Base-by-base conservation (phyloP, 2,329 filamentous ascomycete genomes). In the Fusarium sp. region DNA sequence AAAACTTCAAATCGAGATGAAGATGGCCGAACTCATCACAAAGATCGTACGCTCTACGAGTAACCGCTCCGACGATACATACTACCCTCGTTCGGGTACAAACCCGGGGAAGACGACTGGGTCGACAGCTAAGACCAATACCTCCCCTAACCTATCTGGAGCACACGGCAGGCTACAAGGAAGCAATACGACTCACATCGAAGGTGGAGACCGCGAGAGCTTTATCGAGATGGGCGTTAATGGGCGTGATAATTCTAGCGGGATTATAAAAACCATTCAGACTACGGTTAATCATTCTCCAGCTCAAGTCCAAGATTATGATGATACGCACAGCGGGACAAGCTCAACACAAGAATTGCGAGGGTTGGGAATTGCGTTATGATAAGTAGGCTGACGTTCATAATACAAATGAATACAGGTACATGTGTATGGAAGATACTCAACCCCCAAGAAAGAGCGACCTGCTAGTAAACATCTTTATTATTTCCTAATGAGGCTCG, bases 1-100 rank as follows among this genome's bases (percentile, higher is more conserved):
- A 13, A 85, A 85, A 50, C 76, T 85, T 9, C 81, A 84, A 46
- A 85, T 85, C 57, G 84, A 85, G 58, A 83, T 85, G 80, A 79
- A 78, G 17, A 85, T 85, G 82, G 82, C 84, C 49, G 81, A 82
- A 26, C 79, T 85, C 7, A 85, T 85, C 62, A 80, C 72, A 5
- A 82, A 80, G 33, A 72, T 78, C 4, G 68, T 77, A 1, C 61
- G 58, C 1, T 65, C 61, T 0, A 43, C 62, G 0, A 55, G 57
- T 6, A 44, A 36, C 3, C 51, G 59, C 5, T 55, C 40, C 11
- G 52, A 59, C 2, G 57, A 70, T 6, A 40, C 36, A 7, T 73
- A 71, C 15, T 67, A 65, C 6, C 47, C 38, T 6, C 56, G 62
- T 0, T 64, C 62, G 1, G 66, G 40, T 1, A 57, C 50, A 0